Base-by-base conservation (phyloP, 345 rosid species). In the Eutrema yunnanense region DNA sequence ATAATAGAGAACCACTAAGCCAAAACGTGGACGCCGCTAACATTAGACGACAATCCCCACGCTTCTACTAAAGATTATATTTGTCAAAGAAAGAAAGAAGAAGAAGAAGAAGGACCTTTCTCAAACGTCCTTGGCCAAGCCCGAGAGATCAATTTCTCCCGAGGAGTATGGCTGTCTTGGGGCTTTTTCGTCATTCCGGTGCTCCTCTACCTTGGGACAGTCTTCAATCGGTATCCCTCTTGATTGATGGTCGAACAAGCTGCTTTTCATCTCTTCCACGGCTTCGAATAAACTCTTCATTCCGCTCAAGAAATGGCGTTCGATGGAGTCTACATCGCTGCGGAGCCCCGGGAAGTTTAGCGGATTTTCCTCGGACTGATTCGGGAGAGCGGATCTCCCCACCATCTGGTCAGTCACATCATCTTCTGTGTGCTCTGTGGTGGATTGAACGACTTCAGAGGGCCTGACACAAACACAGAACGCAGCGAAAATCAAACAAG, bases 361-460 rank as follows among this genome's bases (percentile, higher is more conserved):
- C 3, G 88, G 80, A 3, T 65, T 84, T 33, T 76, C 74, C 11
- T 71, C 86, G 12, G 69, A 80, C 51, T 78, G 73, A 54, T 71
- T 72, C 0, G 61, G 8, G 12, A 58, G 59, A 62, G 74, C 19
- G 33, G 82, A 72, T 43, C 85, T 87, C 52, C 75, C 79, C 11
- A 49, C 69, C 54, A 88, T 76, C 78, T 78, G 79, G 19, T 87
- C 84, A 0, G 96, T 92, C n/a, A 92, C 86, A 67, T 92, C 96
- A 9, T 92, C 99, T 82, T 92, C 99, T 4, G 96, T 87, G 75
- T 89, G 89, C 78, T 92, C 99, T 72, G 76, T 89, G 81, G 79
- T 83, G 32, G 96, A 95, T 42, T 85, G 66, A 77, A 95, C 61
- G 49, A 95, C 84, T 82, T 89, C 85, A 22, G 80, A 52, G 12